Conservation (phyloP, 192 early-diverging fungal species). For the Coemansia sp. region DNA sequence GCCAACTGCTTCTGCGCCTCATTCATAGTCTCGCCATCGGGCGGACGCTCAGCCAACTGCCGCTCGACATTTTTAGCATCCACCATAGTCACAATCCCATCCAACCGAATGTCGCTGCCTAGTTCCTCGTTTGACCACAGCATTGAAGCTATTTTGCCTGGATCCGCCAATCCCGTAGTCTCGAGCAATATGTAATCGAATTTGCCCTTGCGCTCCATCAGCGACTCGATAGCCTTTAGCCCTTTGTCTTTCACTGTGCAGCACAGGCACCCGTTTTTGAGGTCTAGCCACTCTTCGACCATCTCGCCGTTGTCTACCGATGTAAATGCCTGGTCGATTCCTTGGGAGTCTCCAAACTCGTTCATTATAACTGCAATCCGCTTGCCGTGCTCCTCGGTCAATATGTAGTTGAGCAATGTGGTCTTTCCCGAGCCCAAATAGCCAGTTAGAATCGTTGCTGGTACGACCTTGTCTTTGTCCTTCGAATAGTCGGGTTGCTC, state of each 20-base stretch:
- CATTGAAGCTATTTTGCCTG: constrained; percentile 88
- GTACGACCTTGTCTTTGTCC: constrained; percentile 30
- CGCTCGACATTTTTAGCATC: constrained; percentile 68
- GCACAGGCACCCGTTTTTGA: constrained; percentile 96
- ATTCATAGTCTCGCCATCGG: constrained; percentile 64
- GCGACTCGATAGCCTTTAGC: constrained; percentile 87
- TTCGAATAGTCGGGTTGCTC: not conserved
- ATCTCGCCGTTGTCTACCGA: constrained; percentile 73
- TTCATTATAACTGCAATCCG: constrained; percentile 98
- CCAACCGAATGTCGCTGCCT: constrained; percentile 83
- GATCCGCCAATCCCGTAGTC: constrained; percentile 78
- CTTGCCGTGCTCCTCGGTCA: constrained; percentile 84
- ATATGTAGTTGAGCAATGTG: constrained; percentile 83
- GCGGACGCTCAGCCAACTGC: constrained; percentile 48
- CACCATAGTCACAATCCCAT: constrained; percentile 87
- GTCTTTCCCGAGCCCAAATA: constrained; percentile 90
- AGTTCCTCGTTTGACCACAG: constrained; percentile 97
- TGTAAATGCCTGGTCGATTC: constrained; percentile 90
- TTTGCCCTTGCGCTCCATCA: constrained; percentile 88
- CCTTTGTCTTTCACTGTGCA: constrained; percentile 97
- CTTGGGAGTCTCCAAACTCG: constrained; percentile 96
- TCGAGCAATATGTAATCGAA: constrained; percentile 97
- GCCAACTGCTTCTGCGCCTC: constrained; percentile 74
- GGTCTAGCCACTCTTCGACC: constrained; percentile 96
- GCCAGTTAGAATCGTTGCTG: constrained; percentile 60